phyloP scores from a whole-genome alignment of 805 yeast species.

The Lachancea sp. region DNA sequence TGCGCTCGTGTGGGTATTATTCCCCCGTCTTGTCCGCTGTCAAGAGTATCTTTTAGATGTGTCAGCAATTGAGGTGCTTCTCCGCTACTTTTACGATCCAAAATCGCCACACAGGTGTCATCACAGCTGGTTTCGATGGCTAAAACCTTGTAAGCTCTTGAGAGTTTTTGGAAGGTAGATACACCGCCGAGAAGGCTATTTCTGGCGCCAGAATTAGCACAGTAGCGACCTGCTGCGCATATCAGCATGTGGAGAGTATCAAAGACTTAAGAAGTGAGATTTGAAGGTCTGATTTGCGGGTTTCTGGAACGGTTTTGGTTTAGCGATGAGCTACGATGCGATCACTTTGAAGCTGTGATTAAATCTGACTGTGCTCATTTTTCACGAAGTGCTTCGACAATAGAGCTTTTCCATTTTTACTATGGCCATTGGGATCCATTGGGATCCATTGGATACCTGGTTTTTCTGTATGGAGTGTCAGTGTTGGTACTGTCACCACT shows the following conservation, averaged over 20 bases:
- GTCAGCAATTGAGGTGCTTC: conserved; percentile 34
- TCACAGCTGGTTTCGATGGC: conserved; percentile 95
- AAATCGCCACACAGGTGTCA: conserved; percentile 82
- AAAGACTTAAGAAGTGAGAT: too few species aligned
- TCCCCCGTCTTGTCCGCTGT: conserved; percentile 69
- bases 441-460: too few species aligned
- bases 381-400: neutral
- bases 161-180: neutral
- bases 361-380: too few species aligned
- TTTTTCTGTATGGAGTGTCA: too few species aligned
- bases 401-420: too few species aligned
- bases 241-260: too few species aligned
- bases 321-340: too few species aligned
- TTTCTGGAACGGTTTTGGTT: too few species aligned
- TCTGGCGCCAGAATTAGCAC: neutral
- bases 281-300: too few species aligned
- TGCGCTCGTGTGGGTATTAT: conserved; percentile 83
- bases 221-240: neutral
- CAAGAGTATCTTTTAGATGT: conserved; percentile 59
- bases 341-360: too few species aligned
- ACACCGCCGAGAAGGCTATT: neutral
- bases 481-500: too few species aligned
- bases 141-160: conserved; percentile 52
- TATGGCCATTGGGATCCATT: too few species aligned
- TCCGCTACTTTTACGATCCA: conserved; percentile 39